Base-by-base conservation (phyloP, 257 asterid species). In the Lycium ferocissimum region DNA sequence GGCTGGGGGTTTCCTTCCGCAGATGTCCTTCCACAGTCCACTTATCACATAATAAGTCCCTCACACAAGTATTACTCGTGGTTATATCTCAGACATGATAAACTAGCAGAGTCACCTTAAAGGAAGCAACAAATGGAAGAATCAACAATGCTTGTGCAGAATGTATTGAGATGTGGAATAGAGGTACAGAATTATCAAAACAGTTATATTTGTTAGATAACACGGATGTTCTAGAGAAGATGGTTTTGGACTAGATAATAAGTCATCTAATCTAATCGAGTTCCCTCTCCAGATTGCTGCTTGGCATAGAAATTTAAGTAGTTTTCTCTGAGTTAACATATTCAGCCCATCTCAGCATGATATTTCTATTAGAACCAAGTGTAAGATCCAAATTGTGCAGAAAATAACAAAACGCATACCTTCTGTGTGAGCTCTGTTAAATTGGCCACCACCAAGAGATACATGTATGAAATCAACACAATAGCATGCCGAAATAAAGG, bases 301-400 rank as follows among this genome's bases (percentile, higher is more conserved):
- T 51, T 26, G 62, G 15, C 43, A 76, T 26, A 76, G 0, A 53
- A 20, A 76, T 76, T 26, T 0, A 73, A 73, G 59, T 51, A 22
- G 81, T 76, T 26, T 13, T 22, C 40, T 76, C 7, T 76, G 58
- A 22, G 45, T 76, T 22, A 75, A 51, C 2, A 75, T 26, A 49
- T 76, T 76, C 62, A 51, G 61, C 43, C 81, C 61, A 75, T 75
- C 81, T 20, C 81, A 75, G 61, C 0, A 9, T 51, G 62, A 22
- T 13, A 76, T 76, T 10, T 51, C 61, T 51, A 62, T 75, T 51
- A 3, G 81, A 7, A 26, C 62, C 12, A 75, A 75, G 61, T 49
- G 20, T n/a, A 20, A 20, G 61, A 75, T 49, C 40, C 80, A 72
- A 43, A n/a, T 40, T 37, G 33, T 20, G 0, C 38, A 73, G 80